Evolutionary conservation across 164 flowering plant genomes (phyloP), one percentile per base, ranked within the genome.

Genomic region (Macadamia tetraphylla): DNA sequence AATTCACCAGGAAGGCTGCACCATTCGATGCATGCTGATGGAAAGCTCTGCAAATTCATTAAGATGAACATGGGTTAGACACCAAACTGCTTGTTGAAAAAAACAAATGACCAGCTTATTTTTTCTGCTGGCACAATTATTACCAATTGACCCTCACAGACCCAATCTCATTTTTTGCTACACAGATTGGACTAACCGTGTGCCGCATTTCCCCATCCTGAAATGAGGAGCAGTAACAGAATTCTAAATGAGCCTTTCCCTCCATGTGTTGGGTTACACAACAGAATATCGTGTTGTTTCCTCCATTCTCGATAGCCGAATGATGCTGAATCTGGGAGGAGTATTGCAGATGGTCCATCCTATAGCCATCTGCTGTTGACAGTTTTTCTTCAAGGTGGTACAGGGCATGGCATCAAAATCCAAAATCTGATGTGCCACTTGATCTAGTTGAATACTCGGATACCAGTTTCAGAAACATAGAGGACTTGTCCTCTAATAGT

Each of bases 391-490:
- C 2, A 53, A 53, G 18, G 57, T 53, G 57, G 57, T 53, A 14
- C 13, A 8, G 51, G 53, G 53, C 53, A 49, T 49, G 15, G 3
- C 53, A 49, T 49, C 53, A 49, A 48, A 30, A 60, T 81, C 73
- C 85, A 79, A 84, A 78, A 65, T 93, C 95, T 43, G 92, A 78
- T 1, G 87, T 76, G 76, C 94, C 85, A 77, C 85, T 91, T 62
- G 96, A 90, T 72, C 99, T 84, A 52, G 97, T 72, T 29, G 99
- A 86, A 75, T 92, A 94, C 76, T 94, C 98, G 0, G 90, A 71
- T 7, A 94, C 97, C 78, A 92, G 79, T 85, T 82, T 92, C 17
- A 83, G 72, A 72, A 94, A 94, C 97, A 94, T 90, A 72, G 99
- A 92, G 56, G 91, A 83, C 72, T 82, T 86, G 73, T 92, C 89